These are phyloP conservation scores for Plectosphaerella sp. DNA, from an alignment of 2,329 filamentous ascomycete genomes.

Conservation along the genomic window DNA sequence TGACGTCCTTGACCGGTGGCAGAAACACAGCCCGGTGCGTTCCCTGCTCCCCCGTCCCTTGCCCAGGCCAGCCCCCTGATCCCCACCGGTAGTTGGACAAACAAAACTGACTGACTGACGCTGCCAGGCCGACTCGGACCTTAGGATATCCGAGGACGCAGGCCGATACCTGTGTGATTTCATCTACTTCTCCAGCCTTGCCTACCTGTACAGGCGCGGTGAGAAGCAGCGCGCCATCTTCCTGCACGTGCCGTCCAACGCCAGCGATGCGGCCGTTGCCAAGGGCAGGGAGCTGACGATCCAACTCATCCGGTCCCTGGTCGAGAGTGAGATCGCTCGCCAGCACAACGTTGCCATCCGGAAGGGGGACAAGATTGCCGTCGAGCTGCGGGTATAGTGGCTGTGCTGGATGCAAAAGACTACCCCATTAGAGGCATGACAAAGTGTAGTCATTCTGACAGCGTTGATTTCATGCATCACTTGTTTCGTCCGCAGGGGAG, in stretches of 20 bases:
- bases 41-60: neutral
- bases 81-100: neutral
- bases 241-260: constrained; percentile 65
- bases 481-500: too few relatives aligned
- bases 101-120: constrained; percentile 8
- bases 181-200: constrained; percentile 67
- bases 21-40: constrained; percentile 42
- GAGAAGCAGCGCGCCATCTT: constrained; percentile 56
- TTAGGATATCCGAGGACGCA: constrained; percentile 63
- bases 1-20: constrained; percentile 55
- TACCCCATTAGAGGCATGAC: too few relatives aligned
- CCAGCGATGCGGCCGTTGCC: constrained; percentile 41
- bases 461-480: too few relatives aligned
- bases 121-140: constrained; percentile 32
- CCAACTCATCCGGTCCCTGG: constrained; percentile 53
- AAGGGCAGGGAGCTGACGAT: constrained; percentile 47
- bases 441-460: too few relatives aligned
- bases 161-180: constrained; percentile 75
- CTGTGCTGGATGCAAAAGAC: too few relatives aligned
- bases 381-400: constrained; percentile 9
- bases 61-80: neutral
- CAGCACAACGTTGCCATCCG: constrained; percentile 3
- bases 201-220: constrained; percentile 46
- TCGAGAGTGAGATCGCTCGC: constrained; percentile 40
- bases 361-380: constrained; percentile 10